Percentiles rank a stretch among this genome's conserved stretches.
Evolutionary conservation across 1,139 yeast genomes (phyloP).

Genomic region (Lizanozyma gosingica): DNA sequence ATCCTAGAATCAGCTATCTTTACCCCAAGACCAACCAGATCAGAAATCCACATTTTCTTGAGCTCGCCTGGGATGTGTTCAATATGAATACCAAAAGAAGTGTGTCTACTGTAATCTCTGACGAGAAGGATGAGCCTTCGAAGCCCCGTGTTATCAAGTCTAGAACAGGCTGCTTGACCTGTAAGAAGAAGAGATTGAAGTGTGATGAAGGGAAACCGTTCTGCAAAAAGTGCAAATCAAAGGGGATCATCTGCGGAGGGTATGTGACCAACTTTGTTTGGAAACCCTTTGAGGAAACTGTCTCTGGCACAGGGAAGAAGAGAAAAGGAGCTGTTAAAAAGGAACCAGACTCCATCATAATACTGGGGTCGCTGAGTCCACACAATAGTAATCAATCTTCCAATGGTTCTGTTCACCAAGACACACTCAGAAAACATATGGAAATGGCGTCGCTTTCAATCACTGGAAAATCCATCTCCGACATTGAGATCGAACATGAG

Average conservation of each 20-base stretch:
- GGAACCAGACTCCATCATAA: neutral
- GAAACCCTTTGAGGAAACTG: slow-evolving; percentile 35
- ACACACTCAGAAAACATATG: slow-evolving; percentile 27
- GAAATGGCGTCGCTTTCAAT: slow-evolving; percentile 47
- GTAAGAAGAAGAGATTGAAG: slow-evolving; percentile 47
- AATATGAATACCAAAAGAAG: neutral
- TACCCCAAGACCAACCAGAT: neutral
- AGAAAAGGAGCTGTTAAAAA: slow-evolving; percentile 2
- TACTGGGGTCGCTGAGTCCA: slow-evolving; percentile 1
- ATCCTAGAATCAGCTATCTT: neutral
- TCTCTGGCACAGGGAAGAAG: neutral
- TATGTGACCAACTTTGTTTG: slow-evolving; percentile 58
- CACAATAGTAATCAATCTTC: slow-evolving; percentile 1
- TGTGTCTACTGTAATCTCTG: neutral
- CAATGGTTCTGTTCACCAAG: neutral
- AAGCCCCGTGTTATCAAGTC: slow-evolving; percentile 20
- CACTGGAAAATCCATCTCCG: slow-evolving; percentile 42
- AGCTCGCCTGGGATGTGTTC: neutral
- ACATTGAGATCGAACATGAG: slow-evolving; percentile 40
- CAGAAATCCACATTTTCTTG: neutral
- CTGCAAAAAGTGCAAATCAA: slow-evolving; percentile 37
- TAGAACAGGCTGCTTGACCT: slow-evolving; percentile 44
- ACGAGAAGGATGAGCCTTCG: neutral
- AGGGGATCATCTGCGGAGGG: slow-evolving; percentile 48
- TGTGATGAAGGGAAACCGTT: slow-evolving; percentile 51